Base-by-base conservation (phyloP, 2,329 filamentous ascomycete genomes). In the Apiospora marii region DNA sequence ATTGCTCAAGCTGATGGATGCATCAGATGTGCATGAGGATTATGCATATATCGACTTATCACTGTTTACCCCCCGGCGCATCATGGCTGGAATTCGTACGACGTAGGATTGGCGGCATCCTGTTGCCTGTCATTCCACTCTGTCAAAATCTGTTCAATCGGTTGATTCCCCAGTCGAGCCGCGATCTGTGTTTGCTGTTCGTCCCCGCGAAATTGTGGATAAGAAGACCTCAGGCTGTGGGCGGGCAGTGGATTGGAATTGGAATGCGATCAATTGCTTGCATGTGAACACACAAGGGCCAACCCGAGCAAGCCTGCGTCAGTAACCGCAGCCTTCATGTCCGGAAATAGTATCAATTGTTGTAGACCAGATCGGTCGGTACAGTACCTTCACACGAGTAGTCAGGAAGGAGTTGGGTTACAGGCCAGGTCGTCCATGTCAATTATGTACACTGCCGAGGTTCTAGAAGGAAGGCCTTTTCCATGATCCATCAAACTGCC, bases 31-130 rank as follows among this genome's bases (percentile, higher is more conserved):
- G 53, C 53, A 61, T 61, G 37, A 30, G 30, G 58, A 61, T 12
- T n/a, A 41, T 64, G 58, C 58, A 64, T 37, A 22, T 14, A 41
- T 64, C 58, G 58, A 37, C 58, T 64, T 64, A 41, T 64, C 34
- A 14, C 41, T 64, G 58, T 64, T 64, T n/a, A 64, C 58, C 37
- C 19, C 34, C 34, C 58, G 13, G 34, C 22, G 58, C 34, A n/a
- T 41, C 34, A 24, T 27, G 53, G 13, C 27, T 22, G 53, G 30
- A 37, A 34, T 61, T 61, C 53, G 53, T 61, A 61, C 19, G 53
- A 61, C 34, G 53, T 61, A 61, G 30, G 53, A 30, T 61, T 61
- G 24, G 24, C 51, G 51, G 53, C 53, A 30, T 37, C 10, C 53
- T 22, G 30, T 19, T 30, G 37, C 10, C 53, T 22, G 30, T 19